Conservation (phyloP, 495 filamentous ascomycete species). For the Neohortaea acidophila region DNA sequence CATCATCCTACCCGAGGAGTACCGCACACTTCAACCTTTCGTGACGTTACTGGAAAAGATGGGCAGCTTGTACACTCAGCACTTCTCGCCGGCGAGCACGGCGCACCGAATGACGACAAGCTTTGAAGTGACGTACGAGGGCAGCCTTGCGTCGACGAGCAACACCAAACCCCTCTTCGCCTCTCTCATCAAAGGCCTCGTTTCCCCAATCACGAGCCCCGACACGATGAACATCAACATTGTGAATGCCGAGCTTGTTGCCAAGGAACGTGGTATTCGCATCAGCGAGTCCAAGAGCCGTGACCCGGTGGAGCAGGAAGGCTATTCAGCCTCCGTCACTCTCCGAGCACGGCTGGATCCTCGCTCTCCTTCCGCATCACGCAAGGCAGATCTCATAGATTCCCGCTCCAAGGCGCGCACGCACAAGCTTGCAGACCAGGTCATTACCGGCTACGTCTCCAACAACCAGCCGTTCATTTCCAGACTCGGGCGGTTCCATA, state of each 20-base stretch:
- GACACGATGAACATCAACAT: conserved; percentile 55
- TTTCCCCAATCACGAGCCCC: conserved; percentile 40
- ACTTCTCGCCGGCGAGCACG: conserved; percentile 31
- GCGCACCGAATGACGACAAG: conserved; percentile 31
- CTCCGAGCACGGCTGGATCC: conserved; percentile 30
- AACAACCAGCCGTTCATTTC: conserved; percentile 45
- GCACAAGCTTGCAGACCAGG: conserved; percentile 29
- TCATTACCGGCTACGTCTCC: conserved; percentile 51
- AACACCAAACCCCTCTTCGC: conserved; percentile 58
- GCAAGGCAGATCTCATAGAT: neutral
- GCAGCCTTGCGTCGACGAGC: conserved; percentile 42
- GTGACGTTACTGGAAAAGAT: conserved; percentile 53
- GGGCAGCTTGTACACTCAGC: conserved; percentile 54
- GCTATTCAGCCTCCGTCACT: conserved; percentile 48
- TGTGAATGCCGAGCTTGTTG: conserved; percentile 54
- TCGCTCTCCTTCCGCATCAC: conserved; percentile 8
- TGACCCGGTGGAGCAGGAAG: conserved; percentile 30
- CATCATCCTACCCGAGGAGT: conserved; percentile 57
- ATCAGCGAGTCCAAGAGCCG: conserved; percentile 49
- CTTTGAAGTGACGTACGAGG: conserved; percentile 56
- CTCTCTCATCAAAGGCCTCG: conserved; percentile 52
- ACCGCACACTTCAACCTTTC: conserved; percentile 52
- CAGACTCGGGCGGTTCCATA: conserved; percentile 46
- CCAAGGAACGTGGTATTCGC: conserved; percentile 51
- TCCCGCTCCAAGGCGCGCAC: neutral